These are phyloP conservation scores for Helicostylum pulchrum DNA, from an alignment of 192 early-diverging fungal species.

Conservation along the genomic window DNA sequence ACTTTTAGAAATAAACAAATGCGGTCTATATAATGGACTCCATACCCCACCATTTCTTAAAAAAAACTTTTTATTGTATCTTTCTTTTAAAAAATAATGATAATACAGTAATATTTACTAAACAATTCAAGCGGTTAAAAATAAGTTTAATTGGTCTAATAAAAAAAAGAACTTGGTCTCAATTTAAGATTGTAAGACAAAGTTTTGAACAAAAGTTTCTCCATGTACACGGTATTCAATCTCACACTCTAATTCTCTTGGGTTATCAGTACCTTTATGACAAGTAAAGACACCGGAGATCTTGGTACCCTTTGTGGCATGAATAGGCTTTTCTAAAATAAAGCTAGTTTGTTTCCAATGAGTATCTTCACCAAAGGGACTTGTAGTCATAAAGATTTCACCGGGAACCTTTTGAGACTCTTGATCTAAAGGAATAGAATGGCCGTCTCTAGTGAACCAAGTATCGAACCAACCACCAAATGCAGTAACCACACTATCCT, in stretches of 20 bases:
- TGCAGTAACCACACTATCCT: slow-evolving; percentile 66
- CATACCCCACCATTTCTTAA: too few species aligned
- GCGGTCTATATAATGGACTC: too few species aligned
- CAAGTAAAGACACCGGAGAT: slow-evolving; percentile 59
- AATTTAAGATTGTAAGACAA: slow-evolving; percentile 11
- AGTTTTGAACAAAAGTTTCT: slow-evolving; percentile 18
- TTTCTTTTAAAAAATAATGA: too few species aligned
- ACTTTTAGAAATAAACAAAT: too few species aligned
- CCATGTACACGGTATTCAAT: slow-evolving; percentile 43
- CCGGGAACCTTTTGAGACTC: slow-evolving; percentile 9
- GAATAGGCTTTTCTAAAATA: slow-evolving; percentile 59
- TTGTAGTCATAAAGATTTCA: slow-evolving; percentile 47
- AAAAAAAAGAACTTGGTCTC: neutral
- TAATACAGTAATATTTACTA: too few species aligned
- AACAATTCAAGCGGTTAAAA: too few species aligned
- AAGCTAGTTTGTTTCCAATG: slow-evolving; percentile 98
- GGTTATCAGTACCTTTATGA: slow-evolving; percentile 60
- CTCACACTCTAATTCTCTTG: slow-evolving; percentile 68
- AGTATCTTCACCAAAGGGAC: slow-evolving; percentile 75
- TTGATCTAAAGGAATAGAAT: slow-evolving; percentile 49
- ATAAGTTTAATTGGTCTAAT: neutral
- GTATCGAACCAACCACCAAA: slow-evolving; percentile 95
- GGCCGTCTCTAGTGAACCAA: slow-evolving; percentile 66
- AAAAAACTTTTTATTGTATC: too few species aligned
- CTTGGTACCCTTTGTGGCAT: slow-evolving; percentile 46